Percentiles rank a stretch among this genome's conserved stretches.
phyloP scores from a whole-genome alignment of 805 yeast genomes.

The Candida lessepsii region DNA sequence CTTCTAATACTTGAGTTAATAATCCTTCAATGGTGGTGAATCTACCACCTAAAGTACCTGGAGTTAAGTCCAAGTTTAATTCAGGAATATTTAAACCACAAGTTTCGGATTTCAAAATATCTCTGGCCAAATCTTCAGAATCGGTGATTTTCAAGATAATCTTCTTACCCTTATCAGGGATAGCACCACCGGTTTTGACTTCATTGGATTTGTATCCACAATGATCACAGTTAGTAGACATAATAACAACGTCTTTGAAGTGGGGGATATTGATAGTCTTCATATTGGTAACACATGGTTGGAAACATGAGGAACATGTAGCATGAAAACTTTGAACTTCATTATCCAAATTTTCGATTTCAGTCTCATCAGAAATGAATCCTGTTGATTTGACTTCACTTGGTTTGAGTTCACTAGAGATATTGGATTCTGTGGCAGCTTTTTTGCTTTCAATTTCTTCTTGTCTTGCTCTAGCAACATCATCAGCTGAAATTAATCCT shows the following conservation, averaged over 20 bases:
- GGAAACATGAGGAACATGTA: constrained; percentile 86
- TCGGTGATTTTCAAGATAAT: constrained; percentile 77
- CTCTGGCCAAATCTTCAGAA: constrained; percentile 90
- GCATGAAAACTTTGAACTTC: constrained; percentile 94
- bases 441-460: constrained; percentile 50
- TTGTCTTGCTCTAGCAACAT: constrained; percentile 47
- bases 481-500: constrained; percentile 75
- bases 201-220: constrained; percentile 98
- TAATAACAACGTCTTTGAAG: constrained; percentile 93
- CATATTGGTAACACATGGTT: constrained; percentile 90
- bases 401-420: constrained; percentile 29
- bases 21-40: constrained; percentile 97
- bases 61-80: constrained; percentile 81
- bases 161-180: constrained; percentile 80
- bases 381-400: constrained; percentile 38
- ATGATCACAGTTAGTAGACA: constrained; percentile 88
- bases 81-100: constrained; percentile 87
- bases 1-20: constrained; percentile 83
- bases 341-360: constrained; percentile 78
- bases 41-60: constrained; percentile 97
- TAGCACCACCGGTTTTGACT: constrained; percentile 97
- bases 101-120: constrained; percentile 90
- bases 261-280: constrained; percentile 95
- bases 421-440: constrained; percentile 36
- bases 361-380: constrained; percentile 67